Conservation (phyloP, 2,329 filamentous ascomycete genomes). For the Magnaporthiopsis incrustans region DNA sequence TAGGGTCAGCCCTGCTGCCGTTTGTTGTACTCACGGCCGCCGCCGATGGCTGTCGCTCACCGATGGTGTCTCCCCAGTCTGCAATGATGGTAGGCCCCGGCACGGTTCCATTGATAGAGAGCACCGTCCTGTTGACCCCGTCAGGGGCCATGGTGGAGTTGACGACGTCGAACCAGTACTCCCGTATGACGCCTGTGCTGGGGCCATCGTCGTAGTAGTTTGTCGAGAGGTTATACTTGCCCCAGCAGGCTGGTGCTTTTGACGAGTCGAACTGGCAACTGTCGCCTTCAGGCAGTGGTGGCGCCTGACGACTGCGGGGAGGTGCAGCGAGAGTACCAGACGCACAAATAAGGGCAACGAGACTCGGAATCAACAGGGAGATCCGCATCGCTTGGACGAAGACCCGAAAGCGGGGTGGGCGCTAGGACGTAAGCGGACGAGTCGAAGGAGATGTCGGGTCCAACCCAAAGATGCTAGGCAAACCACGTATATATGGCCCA, state of each 20-base stretch:
- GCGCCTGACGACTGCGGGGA: background rate
- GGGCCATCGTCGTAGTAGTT: conserved; percentile 23
- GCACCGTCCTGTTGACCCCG: conserved; percentile 30
- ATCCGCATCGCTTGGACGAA: background rate
- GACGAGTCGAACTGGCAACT: conserved; percentile 3
- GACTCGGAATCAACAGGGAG: background rate
- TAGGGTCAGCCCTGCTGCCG: conserved; percentile 45
- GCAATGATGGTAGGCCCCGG: conserved; percentile 24
- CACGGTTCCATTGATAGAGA: conserved; percentile 27
- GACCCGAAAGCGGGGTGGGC: background rate
- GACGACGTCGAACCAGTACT: conserved; percentile 37
- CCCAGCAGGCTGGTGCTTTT: conserved; percentile 11
- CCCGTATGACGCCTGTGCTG: conserved; percentile 40
- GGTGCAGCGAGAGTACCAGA: background rate
- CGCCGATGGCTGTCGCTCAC: background rate
- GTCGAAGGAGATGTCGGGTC: background rate
- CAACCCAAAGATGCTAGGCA: background rate
- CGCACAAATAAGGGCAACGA: background rate
- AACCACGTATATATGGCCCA: background rate
- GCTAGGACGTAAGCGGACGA: background rate
- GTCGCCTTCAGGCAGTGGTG: background rate
- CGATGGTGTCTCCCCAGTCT: conserved; percentile 26
- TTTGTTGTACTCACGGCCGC: conserved; percentile 29
- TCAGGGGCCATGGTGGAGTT: conserved; percentile 32
- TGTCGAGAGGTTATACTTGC: conserved; percentile 13